Evolutionary conservation across 192 early-diverging fungal genomes (phyloP).

Genomic region (Phycomyces blakesleeanus): DNA sequence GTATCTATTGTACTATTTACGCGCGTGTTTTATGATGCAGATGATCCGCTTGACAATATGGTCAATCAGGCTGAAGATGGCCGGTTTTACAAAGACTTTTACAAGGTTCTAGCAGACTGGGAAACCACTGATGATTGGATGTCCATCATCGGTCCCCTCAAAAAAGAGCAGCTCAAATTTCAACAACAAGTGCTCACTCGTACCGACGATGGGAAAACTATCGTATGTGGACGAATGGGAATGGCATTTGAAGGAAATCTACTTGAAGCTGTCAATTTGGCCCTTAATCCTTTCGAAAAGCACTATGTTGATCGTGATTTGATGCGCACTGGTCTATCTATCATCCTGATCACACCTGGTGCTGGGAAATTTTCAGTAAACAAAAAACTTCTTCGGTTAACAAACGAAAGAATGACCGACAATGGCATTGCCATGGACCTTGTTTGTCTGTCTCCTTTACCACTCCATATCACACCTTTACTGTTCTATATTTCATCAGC

Average conservation of each 20-base stretch:
- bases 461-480: slow-evolving; percentile 85
- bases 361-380: slow-evolving; percentile 87
- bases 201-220: slow-evolving; percentile 38
- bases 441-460: slow-evolving; percentile 83
- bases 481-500: slow-evolving; percentile 61
- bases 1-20: slow-evolving; percentile 95
- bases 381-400: slow-evolving; percentile 82
- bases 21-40: slow-evolving; percentile 71
- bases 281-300: slow-evolving; percentile 90
- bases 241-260: slow-evolving; percentile 90
- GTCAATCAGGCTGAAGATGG: slow-evolving; percentile 50
- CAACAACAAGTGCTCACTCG: slow-evolving; percentile 63
- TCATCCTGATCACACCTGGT: slow-evolving; percentile 86
- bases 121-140: slow-evolving; percentile 78
- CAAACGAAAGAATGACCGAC: slow-evolving; percentile 91
- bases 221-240: slow-evolving; percentile 74
- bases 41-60: slow-evolving; percentile 37
- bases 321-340: slow-evolving; percentile 82
- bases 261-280: slow-evolving; percentile 93
- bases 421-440: slow-evolving; percentile 89
- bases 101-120: slow-evolving; percentile 93
- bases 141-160: slow-evolving; percentile 58
- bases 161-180: slow-evolving; percentile 74
- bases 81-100: slow-evolving; percentile 85
- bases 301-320: slow-evolving; percentile 96